Conservation (phyloP, 2,329 filamentous ascomycete genomes). For the Parascedosporium putredinis region DNA sequence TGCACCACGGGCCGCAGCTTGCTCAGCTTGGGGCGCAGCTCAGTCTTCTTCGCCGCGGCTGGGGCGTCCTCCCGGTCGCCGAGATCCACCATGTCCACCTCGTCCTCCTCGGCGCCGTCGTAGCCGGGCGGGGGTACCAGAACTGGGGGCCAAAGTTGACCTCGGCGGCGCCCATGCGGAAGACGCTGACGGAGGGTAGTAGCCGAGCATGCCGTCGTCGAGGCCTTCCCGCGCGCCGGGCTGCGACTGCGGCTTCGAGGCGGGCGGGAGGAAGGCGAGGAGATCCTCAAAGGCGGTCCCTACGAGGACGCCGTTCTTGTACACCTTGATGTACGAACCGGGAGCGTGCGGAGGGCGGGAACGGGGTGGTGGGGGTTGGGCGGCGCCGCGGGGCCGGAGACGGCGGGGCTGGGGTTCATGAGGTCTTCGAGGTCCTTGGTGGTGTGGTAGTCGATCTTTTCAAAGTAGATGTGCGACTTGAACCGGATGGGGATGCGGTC, state of each 20-base stretch:
- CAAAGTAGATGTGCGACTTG: constrained; percentile 88
- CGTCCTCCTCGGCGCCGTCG: constrained; percentile 31
- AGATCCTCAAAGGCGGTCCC: constrained; percentile 84
- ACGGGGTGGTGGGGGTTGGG: constrained; percentile 64
- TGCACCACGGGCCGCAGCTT: constrained; percentile 52
- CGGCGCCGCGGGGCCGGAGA: constrained; percentile 28
- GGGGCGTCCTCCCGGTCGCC: constrained; percentile 15
- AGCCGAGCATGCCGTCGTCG: constrained; percentile 90
- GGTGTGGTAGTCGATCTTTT: constrained; percentile 80
- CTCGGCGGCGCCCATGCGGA: constrained; percentile 81
- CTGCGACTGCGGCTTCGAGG: constrained; percentile 62
- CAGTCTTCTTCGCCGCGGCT: constrained; percentile 18
- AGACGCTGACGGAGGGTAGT: constrained; percentile 92
- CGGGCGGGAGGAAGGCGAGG: constrained; percentile 82
- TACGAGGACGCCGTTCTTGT: constrained; percentile 82
- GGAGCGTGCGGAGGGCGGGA: constrained; percentile 79
- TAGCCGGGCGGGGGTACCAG: constrained; percentile 66
- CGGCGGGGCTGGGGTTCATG: constrained; percentile 55
- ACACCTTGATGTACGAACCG: constrained; percentile 75
- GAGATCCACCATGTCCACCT: constrained; percentile 27
- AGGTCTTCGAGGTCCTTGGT: constrained; percentile 82
- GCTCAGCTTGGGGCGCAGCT: constrained; percentile 17
- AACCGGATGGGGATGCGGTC: constrained; percentile 92
- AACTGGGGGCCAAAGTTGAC: constrained; percentile 92
- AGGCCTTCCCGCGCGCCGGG: constrained; percentile 74